Evolutionary conservation across 208 protist genomes (phyloP), one percentile per base, ranked within the genome.

Genomic region (Crithidia bombi): DNA sequence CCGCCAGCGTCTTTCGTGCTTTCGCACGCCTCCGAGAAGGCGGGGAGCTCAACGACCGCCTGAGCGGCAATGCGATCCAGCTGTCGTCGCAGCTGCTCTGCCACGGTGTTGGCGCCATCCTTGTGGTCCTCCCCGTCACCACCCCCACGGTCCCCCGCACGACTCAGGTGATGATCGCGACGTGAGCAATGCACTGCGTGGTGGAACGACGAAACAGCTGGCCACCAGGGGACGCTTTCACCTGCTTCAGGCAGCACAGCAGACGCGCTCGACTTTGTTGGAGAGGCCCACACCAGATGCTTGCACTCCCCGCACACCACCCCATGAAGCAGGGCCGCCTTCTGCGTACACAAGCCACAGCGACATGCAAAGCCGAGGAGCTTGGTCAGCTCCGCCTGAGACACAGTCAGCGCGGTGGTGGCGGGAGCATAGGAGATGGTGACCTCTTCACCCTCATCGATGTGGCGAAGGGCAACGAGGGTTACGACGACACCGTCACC

Each of bases 351-450:
- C 30, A 85, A 79, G 19, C 12, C 3, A 63, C 88, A 93, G 7
- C 58, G 55, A 44, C 88, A 93, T 25, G 0, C 35, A 71, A 90
- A 91, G 10, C 75, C 69, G 38, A 82, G 66, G 10, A 61, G 57
- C 2, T 68, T 39, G 3, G 47, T 2, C 21, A 75, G 86, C 66
- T 78, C 62, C 12, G 39, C 46, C 17, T 30, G 58, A 7, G 75
- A 54, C 9, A 78, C 46, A 19, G 82, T 74, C 44, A 85, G 19
- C 21, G 75, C 64, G 12, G 79, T 66, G 3, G 69, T 68, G 44
- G 81, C 83, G 5, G 84, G 50, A 30, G 85, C 64, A 67, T 90
- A 94, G 12, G 86, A 83, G 17, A 94, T 72, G 43, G 83, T 89
- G 39, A 94, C 70, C 69, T 91, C 86, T 65, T 92, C 89, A 10